Evolutionary conservation across 2,329 filamentous ascomycete genomes (phyloP), one percentile per base, ranked within the genome.

Genomic region (Chaetoscypha palmicola): DNA sequence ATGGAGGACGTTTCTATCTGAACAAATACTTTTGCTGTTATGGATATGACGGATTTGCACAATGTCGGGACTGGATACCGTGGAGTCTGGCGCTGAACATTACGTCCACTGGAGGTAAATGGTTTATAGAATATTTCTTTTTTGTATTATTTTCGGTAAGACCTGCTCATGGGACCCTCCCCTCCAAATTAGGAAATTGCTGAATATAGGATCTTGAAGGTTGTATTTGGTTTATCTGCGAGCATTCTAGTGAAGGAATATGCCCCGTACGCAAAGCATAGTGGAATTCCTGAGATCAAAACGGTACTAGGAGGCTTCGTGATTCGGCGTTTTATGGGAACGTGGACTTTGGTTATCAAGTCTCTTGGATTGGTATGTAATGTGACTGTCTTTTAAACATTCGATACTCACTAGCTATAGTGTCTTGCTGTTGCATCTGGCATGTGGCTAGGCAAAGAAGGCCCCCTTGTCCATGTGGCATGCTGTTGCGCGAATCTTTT

Each of bases 201-300:
- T n/a, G n/a, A n/a, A n/a, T n/a, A n/a, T n/a, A n/a, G n/a, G n/a
- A n/a, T 7, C 4, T 40, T 23, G 10, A 35, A 36, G 90, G 84
- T 72, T 91, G 8, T 84, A 5, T 91, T 94, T 60, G 90, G 91
- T 20, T 72, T 79, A 28, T 78, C 75, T 46, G 88, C 92, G 8
- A 86, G 84, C 41, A 62, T 90, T 41, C 68, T 97, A 42, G 90
- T 97, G 11, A 79, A 83, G 56, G 79, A 83, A 56, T 97, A 90
- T 64, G 88, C 87, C 19, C 72, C 85, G 4, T 87, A 95, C 65
- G 91, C 91, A 37, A 91, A 86, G 62, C 91, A 97, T 60, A 95
- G 88, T 62, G 91, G 91, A 66, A 96, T 98, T 55, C 89, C 91
- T 4, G 91, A 98, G 69, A 94, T 98, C 67, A 98, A 98, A 71